Base-by-base conservation (phyloP, 176 grass and related monocot genomes). In the Lolium multiflorum region DNA sequence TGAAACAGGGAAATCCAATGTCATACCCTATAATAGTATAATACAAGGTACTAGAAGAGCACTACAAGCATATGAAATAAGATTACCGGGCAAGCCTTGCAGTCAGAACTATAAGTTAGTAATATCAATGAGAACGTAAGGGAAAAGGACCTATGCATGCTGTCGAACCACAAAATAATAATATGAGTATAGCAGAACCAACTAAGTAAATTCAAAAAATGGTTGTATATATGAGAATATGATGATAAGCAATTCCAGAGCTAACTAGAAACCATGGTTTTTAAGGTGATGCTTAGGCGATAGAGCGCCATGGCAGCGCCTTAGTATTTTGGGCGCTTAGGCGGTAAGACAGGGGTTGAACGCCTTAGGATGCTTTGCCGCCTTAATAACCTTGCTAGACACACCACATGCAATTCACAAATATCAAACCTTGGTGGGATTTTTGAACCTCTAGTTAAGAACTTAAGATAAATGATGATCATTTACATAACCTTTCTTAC, bases 21-120 rank as follows among this genome's bases (percentile, higher is more conserved):
- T 51, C 81, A 84, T 50, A 78, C 24, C 52, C 68, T 62, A 10
- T 47, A 47, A 47, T 47, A 12, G 47, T 55, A 78, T 77, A 72
- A 80, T 55, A 77, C 21, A 83, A 60, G 28, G 15, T 61, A 16
- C 11, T 39, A 39, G 51, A 83, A 78, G 14, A 44, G 60, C 16
- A 28, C 21, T 54, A 71, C 20, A 41, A 83, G 24, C 12, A 71
- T 39, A 26, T 11, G 21, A 18, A 83, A 83, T 1, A 77, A 56
- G 13, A 68, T 58, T 77, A 16, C 49, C 4, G 9, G 17, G 43
- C 67, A 48, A 68, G 17, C 72, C 71, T 52, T 37, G 68, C 35
- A 84, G 35, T 63, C 74, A 71, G 39, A 78, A 61, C 14, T 55
- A 83, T 20, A 11, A 74, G 14, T 39, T 72, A 74, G 18, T 41